Evolutionary conservation across 305 asterid species (phyloP).

Genomic region (Andrographis paniculata): DNA sequence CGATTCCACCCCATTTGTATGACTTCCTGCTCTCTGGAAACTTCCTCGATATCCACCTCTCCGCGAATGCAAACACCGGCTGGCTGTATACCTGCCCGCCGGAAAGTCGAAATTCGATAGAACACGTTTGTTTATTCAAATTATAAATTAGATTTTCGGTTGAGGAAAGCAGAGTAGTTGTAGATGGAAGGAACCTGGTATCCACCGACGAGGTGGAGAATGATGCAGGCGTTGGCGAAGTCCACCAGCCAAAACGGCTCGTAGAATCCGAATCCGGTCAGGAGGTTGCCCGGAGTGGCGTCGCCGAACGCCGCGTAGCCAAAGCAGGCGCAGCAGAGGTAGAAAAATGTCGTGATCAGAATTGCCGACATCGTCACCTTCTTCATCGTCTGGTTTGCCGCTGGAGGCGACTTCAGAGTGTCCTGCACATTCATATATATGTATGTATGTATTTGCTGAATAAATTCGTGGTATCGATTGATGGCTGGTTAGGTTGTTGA

Average conservation of each 20-base stretch:
- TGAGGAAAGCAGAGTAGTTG: neutral
- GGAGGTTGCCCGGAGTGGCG: slow-evolving; percentile 67
- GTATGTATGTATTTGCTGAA: neutral
- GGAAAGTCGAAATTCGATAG: neutral
- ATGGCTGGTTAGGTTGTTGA: too few relatives aligned
- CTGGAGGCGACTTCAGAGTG: slow-evolving; percentile 52
- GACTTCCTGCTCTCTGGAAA: slow-evolving; percentile 30
- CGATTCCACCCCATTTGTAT: slow-evolving; percentile 20
- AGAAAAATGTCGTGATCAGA: slow-evolving; percentile 44
- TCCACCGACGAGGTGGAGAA: slow-evolving; percentile 73
- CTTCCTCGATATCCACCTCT: slow-evolving; percentile 33
- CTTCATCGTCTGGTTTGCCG: slow-evolving; percentile 63
- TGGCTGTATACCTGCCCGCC: slow-evolving; percentile 25
- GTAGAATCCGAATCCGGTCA: slow-evolving; percentile 81
- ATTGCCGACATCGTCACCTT: slow-evolving; percentile 47
- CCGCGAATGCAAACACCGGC: slow-evolving; percentile 45
- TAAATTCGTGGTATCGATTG: too few relatives aligned
- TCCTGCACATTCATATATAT: slow-evolving; percentile 28
- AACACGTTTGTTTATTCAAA: neutral
- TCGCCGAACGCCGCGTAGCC: slow-evolving; percentile 88
- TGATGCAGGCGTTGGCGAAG: slow-evolving; percentile 73
- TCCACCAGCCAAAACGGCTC: slow-evolving; percentile 79
- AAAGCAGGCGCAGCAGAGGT: slow-evolving; percentile 73
- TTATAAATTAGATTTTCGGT: neutral
- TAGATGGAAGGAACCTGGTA: too few relatives aligned